Percentiles rank a stretch among this genome's conserved stretches.
These are phyloP conservation scores for Coemansia aciculifera DNA, from an alignment of 192 early-diverging fungal genomes.

Conservation along the genomic window DNA sequence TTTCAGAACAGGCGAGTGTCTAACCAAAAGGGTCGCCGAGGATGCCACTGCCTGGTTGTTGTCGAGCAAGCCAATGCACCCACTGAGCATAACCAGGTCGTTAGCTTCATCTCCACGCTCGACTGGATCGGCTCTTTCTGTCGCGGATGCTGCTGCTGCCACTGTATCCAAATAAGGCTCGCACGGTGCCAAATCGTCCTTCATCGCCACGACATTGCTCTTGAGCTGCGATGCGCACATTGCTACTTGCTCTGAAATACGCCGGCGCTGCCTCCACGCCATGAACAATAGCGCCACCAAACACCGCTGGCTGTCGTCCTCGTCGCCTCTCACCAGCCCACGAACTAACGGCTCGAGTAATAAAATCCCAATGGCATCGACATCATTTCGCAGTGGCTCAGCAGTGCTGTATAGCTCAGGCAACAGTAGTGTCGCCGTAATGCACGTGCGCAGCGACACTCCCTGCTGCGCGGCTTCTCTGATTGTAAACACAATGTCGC, in stretches of 20 bases:
- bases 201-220: background rate
- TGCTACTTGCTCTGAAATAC: background rate
- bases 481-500: slow-evolving; percentile 10
- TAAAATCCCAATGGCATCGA: background rate
- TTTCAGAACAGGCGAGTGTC: slow-evolving; percentile 29
- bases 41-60: slow-evolving; percentile 11
- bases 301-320: background rate
- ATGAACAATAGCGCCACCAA: slow-evolving; percentile 25
- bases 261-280: slow-evolving; percentile 24
- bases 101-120: no score
- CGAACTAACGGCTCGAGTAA: slow-evolving; percentile 9
- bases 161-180: background rate
- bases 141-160: background rate
- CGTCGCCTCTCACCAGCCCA: background rate
- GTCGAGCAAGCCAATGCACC: background rate
- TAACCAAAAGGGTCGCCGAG: slow-evolving; percentile 15
- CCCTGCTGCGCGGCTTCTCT: background rate
- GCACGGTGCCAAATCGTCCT: background rate
- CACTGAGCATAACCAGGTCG: slow-evolving; percentile 11
- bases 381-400: background rate
- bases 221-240: slow-evolving; percentile 9
- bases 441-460: slow-evolving; percentile 5
- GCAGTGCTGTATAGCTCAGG: slow-evolving; percentile 7
- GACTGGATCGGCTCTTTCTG: background rate
- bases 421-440: slow-evolving; percentile 28